Evolutionary conservation across 2,329 filamentous ascomycete species (phyloP), one percentile per base, ranked within the genome.

Genomic region (Chaetomium sp.): DNA sequence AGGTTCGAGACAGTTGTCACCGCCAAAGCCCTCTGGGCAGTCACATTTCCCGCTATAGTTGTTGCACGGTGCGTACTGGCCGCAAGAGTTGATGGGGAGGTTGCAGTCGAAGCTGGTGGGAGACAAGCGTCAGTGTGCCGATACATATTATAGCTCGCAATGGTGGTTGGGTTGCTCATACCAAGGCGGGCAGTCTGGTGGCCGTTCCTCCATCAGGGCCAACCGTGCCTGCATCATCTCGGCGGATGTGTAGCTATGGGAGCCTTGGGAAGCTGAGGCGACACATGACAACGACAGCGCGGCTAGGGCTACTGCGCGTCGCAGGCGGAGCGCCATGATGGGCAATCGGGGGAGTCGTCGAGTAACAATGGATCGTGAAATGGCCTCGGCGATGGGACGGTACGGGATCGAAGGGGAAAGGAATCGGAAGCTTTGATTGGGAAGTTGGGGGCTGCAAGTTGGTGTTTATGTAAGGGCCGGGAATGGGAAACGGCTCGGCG

Each of bases 21-120:
- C 92, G 58, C 91, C 94, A 69, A 95, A 99, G 38, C 94, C 94
- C 14, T 89, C 79, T 7, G 92, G 91, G 70, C 94, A 99, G 57
- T 86, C 81, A 74, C 94, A 99, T 77, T 95, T 91, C 49, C 94
- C 94, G 66, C 90, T 95, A 67, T 85, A 91, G 66, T 87, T 84
- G 71, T 94, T 95, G 72, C 94, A 99, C 37, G 84, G 79, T 38
- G 91, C 88, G 69, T 88, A 99, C 73, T 99, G 94, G 60, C 89
- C 85, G 71, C 94, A 99, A 60, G 84, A 85, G 71, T 96, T 95
- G 60, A 89, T 89, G 34, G 94, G 91, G 12, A 99, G 82, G 56
- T 96, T 88, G 75, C 94, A 99, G 81, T 99, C 97, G 80, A 99
- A 99, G 77, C 94, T 92, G 62, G 65, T 66, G 49, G 54, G 41